Conservation (phyloP, 2,329 filamentous ascomycete genomes). For the Colletotrichum agaves region DNA sequence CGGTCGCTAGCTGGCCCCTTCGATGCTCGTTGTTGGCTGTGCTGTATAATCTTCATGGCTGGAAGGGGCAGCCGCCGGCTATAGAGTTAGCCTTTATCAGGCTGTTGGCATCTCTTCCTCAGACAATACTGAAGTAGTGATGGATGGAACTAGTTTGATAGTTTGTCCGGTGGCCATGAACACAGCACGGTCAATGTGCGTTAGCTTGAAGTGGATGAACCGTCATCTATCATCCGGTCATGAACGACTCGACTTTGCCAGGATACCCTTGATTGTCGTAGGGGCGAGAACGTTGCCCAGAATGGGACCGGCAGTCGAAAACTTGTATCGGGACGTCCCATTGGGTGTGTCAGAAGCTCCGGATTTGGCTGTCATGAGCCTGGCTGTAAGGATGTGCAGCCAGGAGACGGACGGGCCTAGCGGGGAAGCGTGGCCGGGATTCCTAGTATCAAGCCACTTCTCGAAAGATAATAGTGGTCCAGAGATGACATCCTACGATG, state of each 20-base stretch:
- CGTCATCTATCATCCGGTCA: constrained; percentile 1
- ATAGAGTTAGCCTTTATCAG: constrained; percentile 11
- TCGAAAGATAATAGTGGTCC: not conserved
- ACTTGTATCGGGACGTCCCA: not conserved
- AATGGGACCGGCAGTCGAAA: not conserved
- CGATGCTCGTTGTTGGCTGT: not conserved
- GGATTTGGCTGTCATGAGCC: not conserved
- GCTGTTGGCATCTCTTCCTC: constrained; percentile 2
- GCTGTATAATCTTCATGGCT: constrained; percentile 1
- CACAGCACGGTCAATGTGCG: not conserved
- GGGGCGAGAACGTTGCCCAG: not conserved
- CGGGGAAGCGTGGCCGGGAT: constrained; percentile 1
- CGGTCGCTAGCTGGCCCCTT: constrained; percentile 2
- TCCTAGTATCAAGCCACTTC: not conserved
- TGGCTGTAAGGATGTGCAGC: not conserved
- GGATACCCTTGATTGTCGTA: not conserved
- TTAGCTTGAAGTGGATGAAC: not conserved
- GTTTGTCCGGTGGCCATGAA: constrained; percentile 1
- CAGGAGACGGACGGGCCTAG: constrained; percentile 1
- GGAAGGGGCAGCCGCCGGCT: constrained; percentile 3
- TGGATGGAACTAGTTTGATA: constrained; percentile 11
- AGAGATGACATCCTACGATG: not conserved
- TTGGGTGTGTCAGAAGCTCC: not conserved
- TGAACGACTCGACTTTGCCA: constrained; percentile 4
- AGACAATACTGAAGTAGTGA: not conserved